Evolutionary conservation across 345 rosid genomes (phyloP).

Genomic region (Corchorus capsularis): DNA sequence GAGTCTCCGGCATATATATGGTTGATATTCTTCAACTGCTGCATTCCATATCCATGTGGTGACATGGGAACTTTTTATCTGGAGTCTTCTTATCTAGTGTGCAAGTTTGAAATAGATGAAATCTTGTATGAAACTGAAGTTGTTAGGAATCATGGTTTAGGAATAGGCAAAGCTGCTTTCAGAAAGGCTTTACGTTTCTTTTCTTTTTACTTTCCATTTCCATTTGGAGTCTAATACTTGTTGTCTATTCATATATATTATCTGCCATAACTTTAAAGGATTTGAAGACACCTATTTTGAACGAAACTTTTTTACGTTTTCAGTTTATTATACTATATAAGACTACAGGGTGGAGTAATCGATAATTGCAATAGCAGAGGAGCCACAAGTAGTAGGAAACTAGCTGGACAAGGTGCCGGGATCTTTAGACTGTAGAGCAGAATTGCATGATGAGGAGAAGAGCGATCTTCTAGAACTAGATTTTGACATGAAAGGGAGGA

Average conservation of each 20-base stretch:
- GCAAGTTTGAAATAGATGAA: slow-evolving; percentile 2
- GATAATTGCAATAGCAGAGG: neutral
- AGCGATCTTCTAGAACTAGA: neutral
- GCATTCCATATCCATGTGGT: slow-evolving; percentile 1
- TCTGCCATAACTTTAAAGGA: neutral
- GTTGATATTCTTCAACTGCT: neutral
- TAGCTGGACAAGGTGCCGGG: neutral
- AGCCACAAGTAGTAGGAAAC: neutral
- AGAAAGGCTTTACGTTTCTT: neutral
- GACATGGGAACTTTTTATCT: neutral
- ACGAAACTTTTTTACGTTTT: neutral
- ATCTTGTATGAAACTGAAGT: neutral
- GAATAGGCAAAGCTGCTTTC: neutral
- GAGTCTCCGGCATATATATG: neutral
- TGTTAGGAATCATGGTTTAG: neutral
- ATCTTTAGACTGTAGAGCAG: neutral
- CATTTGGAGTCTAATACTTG: neutral
- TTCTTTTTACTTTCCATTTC: neutral
- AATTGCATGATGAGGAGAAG: slow-evolving; percentile 9
- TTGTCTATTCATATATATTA: neutral
- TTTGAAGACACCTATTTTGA: neutral
- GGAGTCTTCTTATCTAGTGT: neutral
- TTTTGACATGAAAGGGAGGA: neutral
- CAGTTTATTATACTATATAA: neutral
- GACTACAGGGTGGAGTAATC: neutral